Evolutionary conservation across 148 eudicot species (phyloP), one percentile per base, ranked within the genome.

Genomic region (Diospyros kaki): DNA sequence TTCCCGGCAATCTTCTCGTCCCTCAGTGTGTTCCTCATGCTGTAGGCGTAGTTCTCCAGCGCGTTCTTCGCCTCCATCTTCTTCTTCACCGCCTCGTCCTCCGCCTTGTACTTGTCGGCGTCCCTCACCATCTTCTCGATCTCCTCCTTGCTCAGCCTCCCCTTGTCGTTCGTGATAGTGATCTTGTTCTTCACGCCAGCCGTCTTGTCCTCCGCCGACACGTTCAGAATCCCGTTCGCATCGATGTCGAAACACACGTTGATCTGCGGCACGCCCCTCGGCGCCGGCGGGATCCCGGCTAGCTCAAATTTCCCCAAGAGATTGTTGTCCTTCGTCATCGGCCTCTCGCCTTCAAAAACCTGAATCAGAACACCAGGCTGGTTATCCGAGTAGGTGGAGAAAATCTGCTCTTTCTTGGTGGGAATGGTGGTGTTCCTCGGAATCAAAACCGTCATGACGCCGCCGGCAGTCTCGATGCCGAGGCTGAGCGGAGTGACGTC

Each of bases 401-500:
- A 28, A 28, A 28, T 28, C 28, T 28, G 28, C 28, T 81, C 83
- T 59, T 81, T 81, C 80, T 28, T 28, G 28, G 28, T 28, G 28
- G 28, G 28, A 28, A 28, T 28, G 28, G 28, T 28, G 28, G 28
- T 28, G 28, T 28, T 28, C 28, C 28, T 28, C 28, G 28, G 28
- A 28, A 28, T 28, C 28, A 28, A 28, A 28, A 28, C 28, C 28
- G 28, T 28, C 28, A 28, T 28, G 28, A 28, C 28, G 28, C 28
- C 28, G 28, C 28, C 28, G 28, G 28, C 28, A 28, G 28, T 28
- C 28, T 28, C 28, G 28, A 28, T 28, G 64, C 86, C 86, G 11
- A 80, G 83, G 45, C 83, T 77, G 2, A 83, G 86, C 74, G 86
- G 86, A 41, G 86, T 83, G 6, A 83, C 86, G 72, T 83, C 86